phyloP scores from a whole-genome alignment of 768 basidiomycete species.

The Naganishia vishniacii region DNA sequence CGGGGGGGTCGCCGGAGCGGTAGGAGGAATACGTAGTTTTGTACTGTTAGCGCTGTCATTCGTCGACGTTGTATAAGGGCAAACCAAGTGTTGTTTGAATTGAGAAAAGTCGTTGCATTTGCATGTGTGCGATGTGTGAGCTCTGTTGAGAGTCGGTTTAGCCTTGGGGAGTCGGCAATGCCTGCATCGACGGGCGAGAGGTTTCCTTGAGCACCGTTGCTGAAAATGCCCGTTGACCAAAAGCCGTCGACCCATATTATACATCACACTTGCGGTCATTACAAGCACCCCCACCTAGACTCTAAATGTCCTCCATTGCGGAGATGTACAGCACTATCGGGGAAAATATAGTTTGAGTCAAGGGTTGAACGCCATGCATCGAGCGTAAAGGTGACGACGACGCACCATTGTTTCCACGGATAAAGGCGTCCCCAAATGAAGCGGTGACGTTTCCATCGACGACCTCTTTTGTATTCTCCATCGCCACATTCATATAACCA shows the following conservation, averaged over 20 bases:
- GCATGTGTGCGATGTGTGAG: too few species aligned
- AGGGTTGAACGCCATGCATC: background rate
- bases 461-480: conserved; percentile 95
- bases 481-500: conserved; percentile 98
- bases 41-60: too few species aligned
- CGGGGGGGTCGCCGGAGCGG: background rate
- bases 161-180: too few species aligned
- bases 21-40: too few species aligned
- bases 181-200: too few species aligned
- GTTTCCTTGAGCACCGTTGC: too few species aligned
- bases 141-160: too few species aligned
- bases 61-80: too few species aligned
- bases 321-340: conserved; percentile 44
- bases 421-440: conserved; percentile 89
- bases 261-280: background rate
- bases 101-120: too few species aligned
- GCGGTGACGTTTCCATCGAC: conserved; percentile 82
- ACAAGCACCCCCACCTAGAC: background rate
- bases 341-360: background rate
- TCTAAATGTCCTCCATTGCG: conserved; percentile 41
- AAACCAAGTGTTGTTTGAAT: too few species aligned
- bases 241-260: background rate
- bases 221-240: too few species aligned
- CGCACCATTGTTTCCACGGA: conserved; percentile 52
- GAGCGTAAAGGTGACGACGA: background rate